These are phyloP conservation scores for Pythium folliculosum DNA, from an alignment of 352 stramenopile genomes.

Conservation along the genomic window DNA sequence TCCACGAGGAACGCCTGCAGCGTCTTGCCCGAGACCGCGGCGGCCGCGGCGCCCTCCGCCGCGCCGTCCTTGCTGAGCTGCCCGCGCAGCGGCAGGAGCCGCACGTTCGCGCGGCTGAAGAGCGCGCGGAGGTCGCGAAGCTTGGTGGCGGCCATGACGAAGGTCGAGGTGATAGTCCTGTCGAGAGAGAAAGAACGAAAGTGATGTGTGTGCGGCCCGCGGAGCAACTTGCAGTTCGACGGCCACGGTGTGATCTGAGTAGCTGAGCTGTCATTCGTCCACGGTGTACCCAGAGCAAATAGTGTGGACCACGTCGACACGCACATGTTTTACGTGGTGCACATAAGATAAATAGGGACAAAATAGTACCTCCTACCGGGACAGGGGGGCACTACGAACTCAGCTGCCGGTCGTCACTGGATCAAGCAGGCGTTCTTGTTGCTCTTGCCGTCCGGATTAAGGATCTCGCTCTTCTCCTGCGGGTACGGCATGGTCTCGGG, in stretches of 20 bases:
- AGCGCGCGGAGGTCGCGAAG: conserved; percentile 65
- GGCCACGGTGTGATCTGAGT: not conserved
- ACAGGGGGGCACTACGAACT: not conserved
- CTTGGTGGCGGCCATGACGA: conserved; percentile 41
- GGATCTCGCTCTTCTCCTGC: conserved; percentile 75
- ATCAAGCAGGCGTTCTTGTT: conserved; percentile 43
- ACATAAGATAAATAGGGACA: conserved; percentile 21
- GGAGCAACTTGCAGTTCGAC: conserved; percentile 25
- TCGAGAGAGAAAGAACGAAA: conserved; percentile 18
- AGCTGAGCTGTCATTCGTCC: not conserved
- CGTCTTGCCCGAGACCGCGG: conserved; percentile 38
- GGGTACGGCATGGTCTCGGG: conserved; percentile 76
- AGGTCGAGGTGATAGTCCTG: not conserved
- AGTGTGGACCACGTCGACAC: conserved; percentile 5
- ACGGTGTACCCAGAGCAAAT: not conserved
- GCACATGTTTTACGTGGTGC: conserved; percentile 1
- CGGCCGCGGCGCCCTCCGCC: conserved; percentile 1
- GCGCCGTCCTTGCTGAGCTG: conserved; percentile 49
- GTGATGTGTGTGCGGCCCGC: not conserved
- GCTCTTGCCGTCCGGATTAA: conserved; percentile 60
- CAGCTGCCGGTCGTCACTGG: conserved; percentile 7
- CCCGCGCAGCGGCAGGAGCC: conserved; percentile 62
- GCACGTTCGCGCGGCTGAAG: conserved; percentile 63
- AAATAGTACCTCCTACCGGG: not conserved
- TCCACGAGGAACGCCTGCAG: conserved; percentile 94